Conservation (phyloP, 108 stramenopile species). For the Cyclotella baltica region DNA sequence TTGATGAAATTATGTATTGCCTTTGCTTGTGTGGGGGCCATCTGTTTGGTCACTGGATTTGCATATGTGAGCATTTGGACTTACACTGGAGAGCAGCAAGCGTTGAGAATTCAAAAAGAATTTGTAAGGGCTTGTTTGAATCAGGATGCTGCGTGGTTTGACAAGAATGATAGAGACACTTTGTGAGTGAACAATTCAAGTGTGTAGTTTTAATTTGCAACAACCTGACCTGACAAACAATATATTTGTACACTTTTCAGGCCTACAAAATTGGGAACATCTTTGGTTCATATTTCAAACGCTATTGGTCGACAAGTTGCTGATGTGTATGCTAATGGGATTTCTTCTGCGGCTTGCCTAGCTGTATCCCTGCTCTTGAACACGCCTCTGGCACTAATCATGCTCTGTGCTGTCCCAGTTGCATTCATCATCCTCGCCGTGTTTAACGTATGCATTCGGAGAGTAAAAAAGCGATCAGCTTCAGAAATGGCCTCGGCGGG, state of each 20-base stretch:
- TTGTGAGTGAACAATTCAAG: slow-evolving; percentile 18
- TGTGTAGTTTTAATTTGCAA: neutral
- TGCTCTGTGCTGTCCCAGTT: slow-evolving; percentile 46
- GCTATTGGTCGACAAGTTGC: slow-evolving; percentile 49
- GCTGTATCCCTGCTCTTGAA: slow-evolving; percentile 44
- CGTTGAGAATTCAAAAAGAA: slow-evolving; percentile 43
- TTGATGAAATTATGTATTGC: slow-evolving; percentile 40
- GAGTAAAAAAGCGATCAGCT: slow-evolving; percentile 30
- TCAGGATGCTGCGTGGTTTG: slow-evolving; percentile 56
- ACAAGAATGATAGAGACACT: slow-evolving; percentile 43
- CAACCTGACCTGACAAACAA: neutral
- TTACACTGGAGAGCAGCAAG: slow-evolving; percentile 50
- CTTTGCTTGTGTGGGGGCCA: slow-evolving; percentile 36
- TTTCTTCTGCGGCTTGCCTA: slow-evolving; percentile 36
- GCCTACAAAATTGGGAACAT: slow-evolving; percentile 49
- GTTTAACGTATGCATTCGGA: slow-evolving; percentile 27
- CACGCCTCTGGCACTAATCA: slow-evolving; percentile 38
- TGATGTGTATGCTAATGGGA: slow-evolving; percentile 47
- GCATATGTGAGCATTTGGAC: slow-evolving; percentile 54
- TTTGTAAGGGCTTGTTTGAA: slow-evolving; percentile 47
- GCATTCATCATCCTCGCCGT: slow-evolving; percentile 32
- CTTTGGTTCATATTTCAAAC: slow-evolving; percentile 43
- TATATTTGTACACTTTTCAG: no score
- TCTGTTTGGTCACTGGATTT: slow-evolving; percentile 39
- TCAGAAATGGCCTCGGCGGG: slow-evolving; percentile 39